Percentiles rank a stretch among this genome's conserved stretches.
These are phyloP conservation scores for Magnaporthiopsis poae DNA, from an alignment of 2,329 filamentous ascomycete genomes.

Conservation along the genomic window DNA sequence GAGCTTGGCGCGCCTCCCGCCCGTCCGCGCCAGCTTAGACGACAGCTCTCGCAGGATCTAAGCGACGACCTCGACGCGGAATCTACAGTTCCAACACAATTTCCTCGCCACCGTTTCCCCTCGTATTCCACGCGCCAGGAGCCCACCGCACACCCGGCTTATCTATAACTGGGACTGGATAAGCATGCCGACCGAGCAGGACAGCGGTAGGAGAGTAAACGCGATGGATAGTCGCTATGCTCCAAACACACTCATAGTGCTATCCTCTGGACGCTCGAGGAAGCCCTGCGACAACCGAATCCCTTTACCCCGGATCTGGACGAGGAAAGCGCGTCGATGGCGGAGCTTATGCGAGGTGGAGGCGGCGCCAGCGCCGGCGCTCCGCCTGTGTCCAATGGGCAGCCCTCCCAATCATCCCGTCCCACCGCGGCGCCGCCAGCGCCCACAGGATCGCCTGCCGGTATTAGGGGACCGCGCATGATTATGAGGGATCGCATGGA, in stretches of 20 bases:
- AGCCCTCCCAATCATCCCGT: slow-evolving; percentile 35
- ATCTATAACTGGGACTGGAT: no score
- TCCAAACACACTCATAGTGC: slow-evolving; percentile 79
- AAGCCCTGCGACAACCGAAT: slow-evolving; percentile 73
- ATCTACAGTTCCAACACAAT: slow-evolving; percentile 22
- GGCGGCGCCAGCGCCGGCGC: slow-evolving; percentile 46
- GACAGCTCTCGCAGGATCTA: slow-evolving; percentile 39
- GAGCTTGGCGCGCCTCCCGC: slow-evolving; percentile 2
- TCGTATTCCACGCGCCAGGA: slow-evolving; percentile 11
- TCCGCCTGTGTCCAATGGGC: slow-evolving; percentile 45
- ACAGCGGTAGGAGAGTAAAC: no score
- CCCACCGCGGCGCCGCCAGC: slow-evolving; percentile 36
- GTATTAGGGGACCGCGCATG: slow-evolving; percentile 74
- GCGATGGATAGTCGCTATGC: no score
- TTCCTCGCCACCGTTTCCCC: slow-evolving; percentile 2
- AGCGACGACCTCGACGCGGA: slow-evolving; percentile 33
- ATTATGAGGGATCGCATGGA: slow-evolving; percentile 83
- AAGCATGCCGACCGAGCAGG: no score
- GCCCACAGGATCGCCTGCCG: slow-evolving; percentile 47
- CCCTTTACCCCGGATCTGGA: slow-evolving; percentile 72
- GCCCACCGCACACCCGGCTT: slow-evolving; percentile 32
- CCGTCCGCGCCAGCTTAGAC: slow-evolving; percentile 18
- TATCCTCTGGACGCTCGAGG: slow-evolving; percentile 85
- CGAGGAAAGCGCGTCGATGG: slow-evolving; percentile 88
- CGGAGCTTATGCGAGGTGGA: slow-evolving; percentile 55